Evolutionary conservation across 2,329 filamentous ascomycete species (phyloP), one percentile per base, ranked within the genome.

Genomic region (Verticillium dahliae): DNA sequence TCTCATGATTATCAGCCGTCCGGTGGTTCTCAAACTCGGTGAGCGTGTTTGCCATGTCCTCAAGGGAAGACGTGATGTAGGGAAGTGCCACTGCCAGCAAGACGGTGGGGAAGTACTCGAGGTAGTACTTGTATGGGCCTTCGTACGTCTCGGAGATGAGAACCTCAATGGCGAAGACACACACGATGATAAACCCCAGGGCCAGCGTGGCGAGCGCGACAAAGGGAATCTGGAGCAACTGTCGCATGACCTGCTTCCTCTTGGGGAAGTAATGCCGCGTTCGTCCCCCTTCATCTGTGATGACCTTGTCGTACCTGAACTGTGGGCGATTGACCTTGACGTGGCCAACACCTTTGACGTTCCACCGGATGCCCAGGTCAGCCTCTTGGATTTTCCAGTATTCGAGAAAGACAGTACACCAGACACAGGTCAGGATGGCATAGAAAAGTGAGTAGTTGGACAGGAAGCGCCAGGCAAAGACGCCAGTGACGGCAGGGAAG

Each of bases 311-410:
- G 66, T 85, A 85, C 61, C 79, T 73, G 72, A 90, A 92, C 59
- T 89, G 81, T 13, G 81, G 80, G 9, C 89, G 80, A 66, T 86
- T 88, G 52, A 82, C 79, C 67, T 91, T 88, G 61, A 91, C 84
- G 38, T 77, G 79, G 5, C 85, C 86, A 4, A 92, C 87, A 9
- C 87, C 87, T 60, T 84, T 84, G 7, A 91, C 89, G 22, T 84
- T 82, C 90, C 90, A 93, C 56, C 89, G 83, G 22, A 92, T 81
- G 58, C 84, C 83, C 1, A 93, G 79, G 66, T 93, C 90, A 3
- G 82, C 76, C 70, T 93, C 88, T 64, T 88, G 85, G 56, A 91
- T 84, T 73, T 90, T 92, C 90, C 90, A 93, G 72, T 87, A 92
- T 69, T 93, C 90, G 13, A 91, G 82, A 65, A 92, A 92, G 3